Evolutionary conservation across 2,329 filamentous ascomycete genomes (phyloP).

Genomic region (Sodiomyces alkalinus): DNA sequence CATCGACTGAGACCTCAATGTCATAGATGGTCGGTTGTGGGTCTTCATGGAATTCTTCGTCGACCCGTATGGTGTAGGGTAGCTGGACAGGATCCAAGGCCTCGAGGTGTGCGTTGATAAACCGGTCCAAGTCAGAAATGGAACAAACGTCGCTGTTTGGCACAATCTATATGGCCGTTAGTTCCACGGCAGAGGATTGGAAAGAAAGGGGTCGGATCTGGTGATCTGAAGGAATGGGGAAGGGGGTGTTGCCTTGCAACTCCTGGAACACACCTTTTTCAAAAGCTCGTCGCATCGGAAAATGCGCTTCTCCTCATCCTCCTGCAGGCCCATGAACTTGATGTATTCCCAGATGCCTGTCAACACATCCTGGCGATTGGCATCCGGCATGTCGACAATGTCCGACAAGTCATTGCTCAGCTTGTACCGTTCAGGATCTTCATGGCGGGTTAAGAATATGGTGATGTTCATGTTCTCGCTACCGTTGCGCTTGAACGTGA

Average conservation of each 20-base stretch:
- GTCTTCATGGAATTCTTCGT: slow-evolving; percentile 63
- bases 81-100: slow-evolving; percentile 71
- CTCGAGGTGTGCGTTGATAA: slow-evolving; percentile 62
- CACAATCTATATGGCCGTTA: too few species aligned
- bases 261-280: slow-evolving; percentile 50
- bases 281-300: slow-evolving; percentile 81
- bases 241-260: too few species aligned
- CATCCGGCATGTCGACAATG: slow-evolving; percentile 73
- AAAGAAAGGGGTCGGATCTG: background rate
- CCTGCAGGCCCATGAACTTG: slow-evolving; percentile 68
- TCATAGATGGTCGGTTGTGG: slow-evolving; percentile 79
- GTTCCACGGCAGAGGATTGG: background rate
- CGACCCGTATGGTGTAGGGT: slow-evolving; percentile 85
- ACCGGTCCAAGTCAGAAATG: slow-evolving; percentile 74
- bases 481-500: slow-evolving; percentile 80
- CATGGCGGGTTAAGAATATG: slow-evolving; percentile 72
- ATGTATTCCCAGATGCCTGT: slow-evolving; percentile 96
- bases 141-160: slow-evolving; percentile 59
- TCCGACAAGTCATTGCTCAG: slow-evolving; percentile 68
- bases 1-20: slow-evolving; percentile 69
- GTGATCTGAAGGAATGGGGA: background rate
- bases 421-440: slow-evolving; percentile 71
- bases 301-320: slow-evolving; percentile 86
- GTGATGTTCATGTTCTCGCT: slow-evolving; percentile 89
- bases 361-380: slow-evolving; percentile 73